Percentiles rank a stretch among this genome's conserved stretches.
Conservation (phyloP, 2,329 filamentous ascomycete genomes). For the Teratosphaeriaceae sp. region DNA sequence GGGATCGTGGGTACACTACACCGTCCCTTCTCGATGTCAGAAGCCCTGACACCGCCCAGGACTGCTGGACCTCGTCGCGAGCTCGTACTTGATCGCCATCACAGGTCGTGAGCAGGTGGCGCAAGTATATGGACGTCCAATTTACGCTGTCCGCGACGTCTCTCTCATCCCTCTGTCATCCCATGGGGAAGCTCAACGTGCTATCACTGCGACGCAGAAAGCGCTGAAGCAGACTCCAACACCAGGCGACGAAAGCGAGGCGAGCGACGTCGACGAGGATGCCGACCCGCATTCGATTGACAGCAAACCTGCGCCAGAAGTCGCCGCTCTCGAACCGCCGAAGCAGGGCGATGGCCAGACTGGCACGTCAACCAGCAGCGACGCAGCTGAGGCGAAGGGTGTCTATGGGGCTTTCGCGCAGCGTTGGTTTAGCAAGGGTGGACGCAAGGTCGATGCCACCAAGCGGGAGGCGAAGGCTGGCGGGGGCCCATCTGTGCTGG, state of each 20-base stretch:
- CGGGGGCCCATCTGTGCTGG: too few species aligned
- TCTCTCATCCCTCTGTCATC: slow-evolving; percentile 83
- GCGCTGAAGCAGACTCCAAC: slow-evolving; percentile 32
- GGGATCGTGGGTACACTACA: slow-evolving; percentile 50
- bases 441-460: slow-evolving; percentile 61
- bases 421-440: slow-evolving; percentile 82
- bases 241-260: slow-evolving; percentile 26
- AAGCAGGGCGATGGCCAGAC: slow-evolving; percentile 29
- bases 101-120: slow-evolving; percentile 83
- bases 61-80: slow-evolving; percentile 71
- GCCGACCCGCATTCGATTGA: slow-evolving; percentile 21
- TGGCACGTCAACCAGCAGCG: slow-evolving; percentile 69
- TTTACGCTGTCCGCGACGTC: slow-evolving; percentile 85
- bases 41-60: slow-evolving; percentile 47
- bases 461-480: background rate
- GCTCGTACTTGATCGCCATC: slow-evolving; percentile 81
- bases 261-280: slow-evolving; percentile 23
- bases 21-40: background rate
- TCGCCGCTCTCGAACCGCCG: slow-evolving; percentile 25
- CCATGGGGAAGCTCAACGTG: slow-evolving; percentile 63
- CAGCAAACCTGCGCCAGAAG: slow-evolving; percentile 13
- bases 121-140: slow-evolving; percentile 69
- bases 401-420: slow-evolving; percentile 85
- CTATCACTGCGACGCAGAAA: slow-evolving; percentile 58
- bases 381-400: slow-evolving; percentile 77